Conservation (phyloP, 495 filamentous ascomycete species). For the Penicillium crystallinum region DNA sequence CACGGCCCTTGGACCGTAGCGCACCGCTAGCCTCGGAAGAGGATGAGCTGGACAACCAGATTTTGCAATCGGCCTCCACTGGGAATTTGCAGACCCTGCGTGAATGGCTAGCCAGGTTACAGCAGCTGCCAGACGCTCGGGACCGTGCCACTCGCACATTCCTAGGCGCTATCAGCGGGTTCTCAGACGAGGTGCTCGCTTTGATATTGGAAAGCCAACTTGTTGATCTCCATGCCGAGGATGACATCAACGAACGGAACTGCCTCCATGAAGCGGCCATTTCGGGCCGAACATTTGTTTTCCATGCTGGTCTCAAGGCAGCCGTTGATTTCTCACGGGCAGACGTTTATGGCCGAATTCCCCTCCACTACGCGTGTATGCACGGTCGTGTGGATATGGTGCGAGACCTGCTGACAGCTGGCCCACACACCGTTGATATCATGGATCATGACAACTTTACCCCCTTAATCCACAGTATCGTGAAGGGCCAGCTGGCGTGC, state of each 20-base stretch:
- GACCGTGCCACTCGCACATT: constrained; percentile 85
- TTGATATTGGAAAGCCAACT: constrained; percentile 72
- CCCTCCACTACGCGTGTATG: constrained; percentile 94
- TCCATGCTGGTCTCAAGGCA: constrained; percentile 63
- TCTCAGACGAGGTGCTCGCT: constrained; percentile 68
- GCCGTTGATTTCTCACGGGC: constrained; percentile 70
- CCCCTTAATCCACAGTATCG: constrained; percentile 89
- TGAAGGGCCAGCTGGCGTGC: constrained; percentile 72
- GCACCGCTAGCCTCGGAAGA: constrained; percentile 69
- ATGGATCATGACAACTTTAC: constrained; percentile 98
- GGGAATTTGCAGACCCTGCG: constrained; percentile 61
- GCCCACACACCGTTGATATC: constrained; percentile 65
- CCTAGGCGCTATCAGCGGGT: constrained; percentile 78
- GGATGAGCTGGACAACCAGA: constrained; percentile 77
- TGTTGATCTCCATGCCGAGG: constrained; percentile 81
- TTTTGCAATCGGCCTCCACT: constrained; percentile 78
- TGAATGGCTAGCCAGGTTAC: constrained; percentile 57
- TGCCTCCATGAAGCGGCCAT: constrained; percentile 94
- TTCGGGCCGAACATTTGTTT: constrained; percentile 71
- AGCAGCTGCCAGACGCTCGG: constrained; percentile 49
- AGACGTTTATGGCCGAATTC: constrained; percentile 91
- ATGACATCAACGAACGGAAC: constrained; percentile 96
- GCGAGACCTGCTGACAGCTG: constrained; percentile 56
- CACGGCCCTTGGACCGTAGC: constrained; percentile 54
- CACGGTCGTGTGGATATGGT: constrained; percentile 86